phyloP scores from a whole-genome alignment of 2,329 filamentous ascomycete genomes.

The Mycogone perniciosa region DNA sequence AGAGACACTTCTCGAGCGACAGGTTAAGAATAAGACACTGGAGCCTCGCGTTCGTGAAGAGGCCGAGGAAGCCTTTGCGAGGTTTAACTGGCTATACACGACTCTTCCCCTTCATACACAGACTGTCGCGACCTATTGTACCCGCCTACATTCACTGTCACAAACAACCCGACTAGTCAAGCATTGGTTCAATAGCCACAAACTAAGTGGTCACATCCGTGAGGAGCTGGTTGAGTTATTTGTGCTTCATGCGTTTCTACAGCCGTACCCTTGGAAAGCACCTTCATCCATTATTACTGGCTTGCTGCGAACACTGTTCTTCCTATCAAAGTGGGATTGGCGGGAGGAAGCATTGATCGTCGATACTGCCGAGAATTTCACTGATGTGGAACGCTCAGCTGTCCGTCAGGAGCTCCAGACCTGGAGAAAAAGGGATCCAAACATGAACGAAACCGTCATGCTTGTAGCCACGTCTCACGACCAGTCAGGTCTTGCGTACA shows the following conservation, averaged over 20 bases:
- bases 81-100: conserved; percentile 64
- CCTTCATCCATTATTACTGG: conserved; percentile 74
- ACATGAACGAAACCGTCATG: conserved; percentile 75
- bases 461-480: conserved; percentile 79
- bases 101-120: conserved; percentile 75
- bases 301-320: conserved; percentile 72
- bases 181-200: conserved; percentile 81
- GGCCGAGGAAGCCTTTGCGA: conserved; percentile 60
- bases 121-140: conserved; percentile 72
- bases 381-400: conserved; percentile 50
- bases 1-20: conserved; percentile 70
- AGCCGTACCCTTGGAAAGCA: conserved; percentile 71
- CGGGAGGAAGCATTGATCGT: conserved; percentile 73
- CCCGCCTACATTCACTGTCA: conserved; percentile 71
- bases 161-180: conserved; percentile 79
- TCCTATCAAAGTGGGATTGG: conserved; percentile 91
- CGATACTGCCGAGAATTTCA: conserved; percentile 60
- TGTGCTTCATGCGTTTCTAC: conserved; percentile 69
- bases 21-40: conserved; percentile 65
- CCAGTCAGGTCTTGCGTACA: conserved; percentile 72
- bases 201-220: conserved; percentile 67
- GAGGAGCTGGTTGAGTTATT: conserved; percentile 83
- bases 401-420: conserved; percentile 69
- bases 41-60: conserved; percentile 62
- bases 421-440: conserved; percentile 83